Evolutionary conservation across 805 yeast species (phyloP).

Genomic region (Wickerhamomyces chaumierensis): DNA sequence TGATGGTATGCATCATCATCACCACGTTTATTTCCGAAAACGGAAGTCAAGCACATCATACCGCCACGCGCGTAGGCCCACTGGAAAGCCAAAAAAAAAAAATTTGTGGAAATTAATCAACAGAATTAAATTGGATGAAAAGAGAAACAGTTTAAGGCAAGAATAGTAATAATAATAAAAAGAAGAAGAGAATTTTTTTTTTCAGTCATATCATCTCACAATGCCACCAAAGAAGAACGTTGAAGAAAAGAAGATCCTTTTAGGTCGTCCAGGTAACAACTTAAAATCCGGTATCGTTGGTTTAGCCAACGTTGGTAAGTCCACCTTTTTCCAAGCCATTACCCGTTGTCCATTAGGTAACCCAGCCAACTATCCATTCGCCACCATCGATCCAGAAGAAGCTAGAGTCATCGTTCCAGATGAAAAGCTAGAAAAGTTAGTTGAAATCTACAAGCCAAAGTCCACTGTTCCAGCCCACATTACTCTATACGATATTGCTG

Average conservation of each 20-base stretch:
- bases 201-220: not conserved
- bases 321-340: constrained; percentile 95
- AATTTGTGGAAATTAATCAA: too few species aligned
- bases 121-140: too few species aligned
- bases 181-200: constrained; percentile 3
- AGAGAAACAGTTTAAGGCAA: too few species aligned
- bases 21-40: not conserved
- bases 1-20: too few species aligned
- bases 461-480: constrained; percentile 84
- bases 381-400: constrained; percentile 97
- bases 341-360: constrained; percentile 87
- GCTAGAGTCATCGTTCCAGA: constrained; percentile 94
- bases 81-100: too few species aligned
- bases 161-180: not conserved
- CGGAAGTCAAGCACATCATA: not conserved
- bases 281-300: constrained; percentile 88
- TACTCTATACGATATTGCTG: constrained; percentile 95
- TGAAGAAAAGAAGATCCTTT: constrained; percentile 60
- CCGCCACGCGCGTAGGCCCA: too few species aligned
- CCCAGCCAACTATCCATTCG: constrained; percentile 97
- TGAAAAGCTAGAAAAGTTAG: constrained; percentile 69
- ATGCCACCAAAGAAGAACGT: constrained; percentile 70
- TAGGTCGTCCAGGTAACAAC: constrained; percentile 77
- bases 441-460: constrained; percentile 69
- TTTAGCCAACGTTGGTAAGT: constrained; percentile 88